Conservation (phyloP, 768 basidiomycete genomes). For the Zangia roseola region DNA sequence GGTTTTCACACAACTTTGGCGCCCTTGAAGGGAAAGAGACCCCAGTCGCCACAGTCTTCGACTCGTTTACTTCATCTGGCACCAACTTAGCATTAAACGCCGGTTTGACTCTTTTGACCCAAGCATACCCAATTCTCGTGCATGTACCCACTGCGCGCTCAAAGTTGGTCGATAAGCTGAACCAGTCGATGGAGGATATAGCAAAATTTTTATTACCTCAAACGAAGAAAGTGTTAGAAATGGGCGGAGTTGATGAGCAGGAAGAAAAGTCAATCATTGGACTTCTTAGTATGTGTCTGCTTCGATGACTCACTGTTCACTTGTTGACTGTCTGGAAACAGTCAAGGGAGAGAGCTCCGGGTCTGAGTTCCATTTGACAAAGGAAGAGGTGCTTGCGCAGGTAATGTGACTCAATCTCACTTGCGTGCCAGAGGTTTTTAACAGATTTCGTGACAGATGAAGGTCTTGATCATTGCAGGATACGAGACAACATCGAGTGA, state of each 20-base stretch:
- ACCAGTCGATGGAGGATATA: slow-evolving; percentile 38
- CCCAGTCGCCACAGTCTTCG: slow-evolving; percentile 40
- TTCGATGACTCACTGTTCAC: slow-evolving; percentile 2
- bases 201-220: slow-evolving; percentile 39
- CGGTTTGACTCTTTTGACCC: slow-evolving; percentile 36
- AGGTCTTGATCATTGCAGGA: slow-evolving; percentile 17
- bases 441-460: slow-evolving; percentile 16
- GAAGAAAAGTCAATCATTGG: slow-evolving; percentile 29
- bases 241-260: slow-evolving; percentile 16
- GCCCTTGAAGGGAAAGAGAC: slow-evolving; percentile 49
- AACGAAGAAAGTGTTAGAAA: slow-evolving; percentile 34
- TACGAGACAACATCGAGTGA: slow-evolving; percentile 25
- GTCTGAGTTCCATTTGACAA: slow-evolving; percentile 24
- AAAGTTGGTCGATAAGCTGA: slow-evolving; percentile 30
- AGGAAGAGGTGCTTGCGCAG: slow-evolving; percentile 30
- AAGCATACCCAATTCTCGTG: slow-evolving; percentile 36
- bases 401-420: slow-evolving; percentile 10
- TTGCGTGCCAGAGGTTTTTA: neutral
- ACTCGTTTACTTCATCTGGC: slow-evolving; percentile 29
- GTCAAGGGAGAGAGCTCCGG: slow-evolving; percentile 37
- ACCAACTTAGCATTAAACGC: slow-evolving; percentile 25
- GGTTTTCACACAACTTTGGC: slow-evolving; percentile 60
- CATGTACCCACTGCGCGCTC: slow-evolving; percentile 39
- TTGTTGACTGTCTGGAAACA: slow-evolving; percentile 11
- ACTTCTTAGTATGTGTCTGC: slow-evolving; percentile 18